Conservation (phyloP, 2,329 filamentous ascomycete species). For the Verticillium isaacii region DNA sequence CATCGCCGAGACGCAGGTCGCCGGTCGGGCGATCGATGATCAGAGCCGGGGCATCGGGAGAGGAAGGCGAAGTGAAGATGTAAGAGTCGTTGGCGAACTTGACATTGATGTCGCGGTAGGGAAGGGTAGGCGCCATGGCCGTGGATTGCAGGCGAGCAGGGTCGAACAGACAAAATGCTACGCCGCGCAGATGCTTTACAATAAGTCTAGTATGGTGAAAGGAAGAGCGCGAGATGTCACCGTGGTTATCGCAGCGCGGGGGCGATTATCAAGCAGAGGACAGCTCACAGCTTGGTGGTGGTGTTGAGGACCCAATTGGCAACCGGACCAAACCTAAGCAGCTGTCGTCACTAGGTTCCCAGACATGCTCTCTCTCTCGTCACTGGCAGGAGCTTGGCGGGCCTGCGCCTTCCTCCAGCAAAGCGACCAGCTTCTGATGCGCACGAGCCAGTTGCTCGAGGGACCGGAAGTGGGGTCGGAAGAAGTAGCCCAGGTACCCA, state of each 20-base stretch:
- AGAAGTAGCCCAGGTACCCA: too few species aligned
- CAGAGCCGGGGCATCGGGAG: conserved; percentile 80
- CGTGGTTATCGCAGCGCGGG: background rate
- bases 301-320: conserved; percentile 4
- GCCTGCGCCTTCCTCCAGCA: background rate
- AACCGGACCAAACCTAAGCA: background rate
- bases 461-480: background rate
- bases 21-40: conserved; percentile 90
- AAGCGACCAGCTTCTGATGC: background rate
- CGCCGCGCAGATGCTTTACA: background rate
- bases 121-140: conserved; percentile 43
- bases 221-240: background rate
- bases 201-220: conserved; percentile 1
- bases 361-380: background rate
- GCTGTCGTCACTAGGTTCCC: conserved; percentile 12
- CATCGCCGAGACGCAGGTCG: conserved; percentile 81
- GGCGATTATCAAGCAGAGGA: background rate
- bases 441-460: background rate
- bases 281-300: background rate
- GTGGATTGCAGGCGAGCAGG: background rate
- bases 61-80: conserved; percentile 93
- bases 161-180: conserved; percentile 1
- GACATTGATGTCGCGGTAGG: conserved; percentile 96
- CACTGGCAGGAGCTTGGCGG: background rate
- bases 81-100: conserved; percentile 89